phyloP scores from a whole-genome alignment of 2,329 filamentous ascomycete genomes.

The Apiospora arundinis region DNA sequence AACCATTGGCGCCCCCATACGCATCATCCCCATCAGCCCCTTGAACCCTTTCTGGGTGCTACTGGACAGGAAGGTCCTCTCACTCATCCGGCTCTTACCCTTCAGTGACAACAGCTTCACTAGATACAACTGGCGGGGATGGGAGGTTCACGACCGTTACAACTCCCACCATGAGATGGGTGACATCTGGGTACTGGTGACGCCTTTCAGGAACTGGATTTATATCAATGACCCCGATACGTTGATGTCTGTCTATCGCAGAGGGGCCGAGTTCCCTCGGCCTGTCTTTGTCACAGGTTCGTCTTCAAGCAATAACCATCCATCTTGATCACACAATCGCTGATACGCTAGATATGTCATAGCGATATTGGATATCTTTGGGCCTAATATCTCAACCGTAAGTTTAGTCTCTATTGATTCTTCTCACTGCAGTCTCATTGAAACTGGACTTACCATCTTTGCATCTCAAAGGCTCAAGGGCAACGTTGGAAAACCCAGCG shows the following conservation, averaged over 20 bases:
- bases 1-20: slow-evolving; percentile 31
- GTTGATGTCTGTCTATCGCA: slow-evolving; percentile 25
- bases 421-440: not conserved
- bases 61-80: slow-evolving; percentile 33
- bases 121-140: slow-evolving; percentile 40
- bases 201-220: slow-evolving; percentile 28
- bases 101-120: slow-evolving; percentile 40
- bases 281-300: not conserved
- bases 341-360: not conserved
- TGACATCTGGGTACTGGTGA: slow-evolving; percentile 31
- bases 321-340: too few species aligned
- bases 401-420: not conserved
- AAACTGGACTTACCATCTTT: not conserved
- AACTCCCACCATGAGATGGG: slow-evolving; percentile 36
- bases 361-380: not conserved
- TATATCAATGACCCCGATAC: slow-evolving; percentile 27
- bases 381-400: not conserved
- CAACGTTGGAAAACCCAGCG: slow-evolving; percentile 28
- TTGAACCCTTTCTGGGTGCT: slow-evolving; percentile 41
- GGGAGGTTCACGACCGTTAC: slow-evolving; percentile 35
- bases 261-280: not conserved
- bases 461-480: slow-evolving; percentile 14
- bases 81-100: slow-evolving; percentile 31
- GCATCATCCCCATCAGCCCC: slow-evolving; percentile 40
- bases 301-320: too few species aligned